These are phyloP conservation scores for Metarhizium anisopliae DNA, from an alignment of 2,329 filamentous ascomycete species.

Conservation along the genomic window DNA sequence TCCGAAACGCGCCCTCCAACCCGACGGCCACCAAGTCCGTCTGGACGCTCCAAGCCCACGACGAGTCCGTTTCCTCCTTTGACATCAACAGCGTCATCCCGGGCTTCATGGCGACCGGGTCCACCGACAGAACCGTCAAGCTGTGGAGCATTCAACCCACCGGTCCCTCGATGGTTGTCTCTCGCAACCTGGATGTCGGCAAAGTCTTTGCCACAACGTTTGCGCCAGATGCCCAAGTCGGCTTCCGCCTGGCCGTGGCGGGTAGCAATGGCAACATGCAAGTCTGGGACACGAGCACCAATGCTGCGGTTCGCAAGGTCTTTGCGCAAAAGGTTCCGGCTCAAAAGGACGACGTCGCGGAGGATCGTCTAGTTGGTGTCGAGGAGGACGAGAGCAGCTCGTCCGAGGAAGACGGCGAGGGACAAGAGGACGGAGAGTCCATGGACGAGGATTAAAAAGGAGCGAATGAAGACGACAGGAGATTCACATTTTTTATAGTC, in stretches of 20 bases:
- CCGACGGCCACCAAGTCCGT: conserved; percentile 72
- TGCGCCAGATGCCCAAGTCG: conserved; percentile 81
- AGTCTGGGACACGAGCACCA: conserved; percentile 95
- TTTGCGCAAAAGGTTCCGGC: conserved; percentile 64
- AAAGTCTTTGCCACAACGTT: conserved; percentile 90
- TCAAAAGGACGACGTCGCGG: conserved; percentile 46
- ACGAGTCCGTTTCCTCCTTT: conserved; percentile 84
- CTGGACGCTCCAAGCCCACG: conserved; percentile 94
- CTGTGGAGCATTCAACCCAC: conserved; percentile 82
- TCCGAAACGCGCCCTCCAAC: conserved; percentile 63
- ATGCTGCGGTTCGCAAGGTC: conserved; percentile 71
- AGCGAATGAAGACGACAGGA: background rate
- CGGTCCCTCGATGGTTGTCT: conserved; percentile 83
- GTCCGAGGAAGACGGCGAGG: conserved; percentile 49
- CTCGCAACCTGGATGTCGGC: conserved; percentile 84
- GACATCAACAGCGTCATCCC: conserved; percentile 86
- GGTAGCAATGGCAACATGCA: conserved; percentile 90
- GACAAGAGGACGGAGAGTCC: conserved; percentile 19
- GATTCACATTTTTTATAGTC: background rate
- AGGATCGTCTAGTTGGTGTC: conserved; percentile 72
- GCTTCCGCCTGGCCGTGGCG: conserved; percentile 85
- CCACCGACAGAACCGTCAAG: conserved; percentile 91
- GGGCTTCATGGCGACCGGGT: conserved; percentile 88
- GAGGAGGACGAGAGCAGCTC: conserved; percentile 59
- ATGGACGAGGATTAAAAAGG: conserved; percentile 16